Evolutionary conservation across 805 yeast genomes (phyloP).

Genomic region (Zygosaccharomyces pseudorouxii): DNA sequence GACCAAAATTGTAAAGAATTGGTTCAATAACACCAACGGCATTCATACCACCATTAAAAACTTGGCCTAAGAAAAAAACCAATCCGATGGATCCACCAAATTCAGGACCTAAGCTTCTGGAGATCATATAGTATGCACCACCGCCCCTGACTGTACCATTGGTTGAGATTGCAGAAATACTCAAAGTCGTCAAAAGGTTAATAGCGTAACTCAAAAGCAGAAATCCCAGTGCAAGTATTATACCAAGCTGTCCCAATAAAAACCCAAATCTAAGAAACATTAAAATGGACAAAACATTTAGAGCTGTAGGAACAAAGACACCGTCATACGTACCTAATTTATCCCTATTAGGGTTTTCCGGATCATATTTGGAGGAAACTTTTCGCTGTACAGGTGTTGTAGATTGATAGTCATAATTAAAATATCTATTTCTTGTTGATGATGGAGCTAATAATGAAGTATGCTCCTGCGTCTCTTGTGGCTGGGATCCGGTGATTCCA

Average conservation of each 20-base stretch:
- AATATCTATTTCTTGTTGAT: conserved; percentile 27
- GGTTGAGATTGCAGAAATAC: conserved; percentile 93
- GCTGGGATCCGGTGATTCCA: conserved; percentile 1
- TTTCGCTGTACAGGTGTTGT: conserved; percentile 25
- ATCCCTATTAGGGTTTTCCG: conserved; percentile 30
- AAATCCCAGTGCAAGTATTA: conserved; percentile 67
- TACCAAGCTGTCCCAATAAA: conserved; percentile 90
- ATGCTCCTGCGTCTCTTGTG: conserved; percentile 15
- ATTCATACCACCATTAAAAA: conserved; percentile 83
- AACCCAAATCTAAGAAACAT: conserved; percentile 96
- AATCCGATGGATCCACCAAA: conserved; percentile 97
- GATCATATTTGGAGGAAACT: conserved; percentile 31
- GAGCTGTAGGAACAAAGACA: conserved; percentile 88
- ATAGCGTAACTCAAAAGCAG: conserved; percentile 72
- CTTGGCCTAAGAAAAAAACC: conserved; percentile 92
- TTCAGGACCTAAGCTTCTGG: conserved; percentile 93
- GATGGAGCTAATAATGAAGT: conserved; percentile 24
- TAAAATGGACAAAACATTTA: conserved; percentile 87
- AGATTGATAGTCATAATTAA: conserved; percentile 22
- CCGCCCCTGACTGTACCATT: conserved; percentile 98
- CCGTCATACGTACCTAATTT: conserved; percentile 83
- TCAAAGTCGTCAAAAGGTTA: conserved; percentile 77
- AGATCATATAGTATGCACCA: conserved; percentile 97
- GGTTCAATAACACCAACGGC: conserved; percentile 97
- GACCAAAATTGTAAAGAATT: conserved; percentile 71